Evolutionary conservation across 768 basidiomycete genomes (phyloP), one percentile per base, ranked within the genome.

Genomic region (Podaxis sp.): DNA sequence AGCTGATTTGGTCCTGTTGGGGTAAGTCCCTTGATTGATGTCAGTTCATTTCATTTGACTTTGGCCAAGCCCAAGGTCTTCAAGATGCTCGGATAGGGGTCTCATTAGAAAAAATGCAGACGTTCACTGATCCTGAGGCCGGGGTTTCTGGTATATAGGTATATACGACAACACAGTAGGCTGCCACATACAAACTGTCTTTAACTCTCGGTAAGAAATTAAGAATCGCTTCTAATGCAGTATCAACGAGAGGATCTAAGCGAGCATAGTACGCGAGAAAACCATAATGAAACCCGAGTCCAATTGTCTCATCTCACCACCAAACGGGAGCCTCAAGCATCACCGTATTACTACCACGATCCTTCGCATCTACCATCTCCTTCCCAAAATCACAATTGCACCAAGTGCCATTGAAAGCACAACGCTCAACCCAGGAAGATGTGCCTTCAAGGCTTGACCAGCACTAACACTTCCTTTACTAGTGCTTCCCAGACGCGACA

Each of bases 401-500:
- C 59, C 52, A 28, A 61, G 44, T 13, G 32, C 14, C 18, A 61
- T n/a, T 11, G 44, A 61, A 38, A 55, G 37, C 23, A 27, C 42
- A 28, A 55, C 38, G 9, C 44, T 47, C 53, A 61, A 14, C 14
- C 32, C 59, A 27, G 53, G 53, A 21, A 50, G 42, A 14, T 61
- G 44, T 10, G 59, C 35, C 36, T 35, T 47, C 32, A 55, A 5
- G 18, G 42, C 46, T 9, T 21, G 32, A 7, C 59, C 69, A 51
- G 48, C 62, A 60, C 63, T 68, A 13, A 64, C 63, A 60, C 70
- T 74, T 42, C 75, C 76, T 57, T 69, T 61, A 59, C 77, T 78
- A 42, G 79, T 81, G 40, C 78, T 76, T 37, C 75, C 77, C 5
- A 76, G 52, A 21, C 66, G 44, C n/a, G 54, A 62, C 64, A 65